These are phyloP conservation scores for Withania somnifera DNA, from an alignment of 305 asterid species.

Conservation along the genomic window DNA sequence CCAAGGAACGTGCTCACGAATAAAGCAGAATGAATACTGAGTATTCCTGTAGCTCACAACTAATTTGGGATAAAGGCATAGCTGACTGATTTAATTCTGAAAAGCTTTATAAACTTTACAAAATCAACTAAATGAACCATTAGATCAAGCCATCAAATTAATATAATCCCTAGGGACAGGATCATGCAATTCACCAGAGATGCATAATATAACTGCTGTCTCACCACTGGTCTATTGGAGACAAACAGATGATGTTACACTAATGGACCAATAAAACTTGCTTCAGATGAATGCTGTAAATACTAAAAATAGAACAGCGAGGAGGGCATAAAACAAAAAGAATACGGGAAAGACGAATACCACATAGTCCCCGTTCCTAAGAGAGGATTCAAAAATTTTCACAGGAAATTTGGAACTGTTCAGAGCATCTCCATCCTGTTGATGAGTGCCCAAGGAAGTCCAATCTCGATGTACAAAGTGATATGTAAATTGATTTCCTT, in stretches of 20 bases:
- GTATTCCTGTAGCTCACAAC: neutral
- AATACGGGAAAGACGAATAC: conserved; percentile 25
- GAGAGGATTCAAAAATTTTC: conserved; percentile 24
- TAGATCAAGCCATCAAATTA: neutral
- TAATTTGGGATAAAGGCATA: neutral
- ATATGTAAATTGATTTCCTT: conserved; percentile 47
- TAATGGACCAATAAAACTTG: neutral
- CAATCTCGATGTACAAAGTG: conserved; percentile 46
- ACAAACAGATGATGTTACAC: neutral
- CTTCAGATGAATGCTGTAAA: conserved; percentile 5
- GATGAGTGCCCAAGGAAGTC: conserved; percentile 18
- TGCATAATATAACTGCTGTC: neutral
- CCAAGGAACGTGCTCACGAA: neutral
- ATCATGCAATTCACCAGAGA: neutral
- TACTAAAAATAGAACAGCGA: neutral
- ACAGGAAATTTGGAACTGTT: conserved; percentile 29
- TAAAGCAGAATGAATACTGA: neutral
- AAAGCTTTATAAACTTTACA: neutral
- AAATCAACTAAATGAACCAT: neutral
- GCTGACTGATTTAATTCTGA: neutral
- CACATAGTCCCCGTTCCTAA: conserved; percentile 89
- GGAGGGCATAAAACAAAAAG: conserved; percentile 6
- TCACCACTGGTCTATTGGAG: neutral
- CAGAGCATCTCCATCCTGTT: conserved; percentile 23
- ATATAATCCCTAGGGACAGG: neutral